Evolutionary conservation across 2,329 filamentous ascomycete genomes (phyloP).

Genomic region (Pezicula carpinea): DNA sequence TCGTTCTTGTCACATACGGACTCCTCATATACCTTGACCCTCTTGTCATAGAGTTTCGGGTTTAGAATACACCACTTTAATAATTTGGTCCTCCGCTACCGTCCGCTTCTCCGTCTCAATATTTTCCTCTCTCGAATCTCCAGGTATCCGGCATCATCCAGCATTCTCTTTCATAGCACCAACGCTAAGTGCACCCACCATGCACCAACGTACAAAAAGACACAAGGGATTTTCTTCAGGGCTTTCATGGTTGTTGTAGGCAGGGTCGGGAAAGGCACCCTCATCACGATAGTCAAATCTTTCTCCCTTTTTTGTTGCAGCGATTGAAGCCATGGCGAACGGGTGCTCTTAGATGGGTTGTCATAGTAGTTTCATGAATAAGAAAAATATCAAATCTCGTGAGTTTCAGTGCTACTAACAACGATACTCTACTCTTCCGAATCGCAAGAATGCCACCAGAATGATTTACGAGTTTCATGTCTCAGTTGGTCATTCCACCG

Average conservation of each 20-base stretch:
- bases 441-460: too few relatives aligned
- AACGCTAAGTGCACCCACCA: background rate
- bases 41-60: slow-evolving; percentile 1
- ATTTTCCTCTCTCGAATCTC: background rate
- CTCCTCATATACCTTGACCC: slow-evolving; percentile 6
- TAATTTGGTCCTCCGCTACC: background rate
- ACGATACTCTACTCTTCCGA: background rate
- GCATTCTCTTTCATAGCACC: background rate
- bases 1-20: slow-evolving; percentile 24
- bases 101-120: background rate
- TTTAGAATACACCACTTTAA: background rate
- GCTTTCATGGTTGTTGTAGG: slow-evolving; percentile 20
- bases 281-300: slow-evolving; percentile 24
- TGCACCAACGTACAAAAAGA: background rate
- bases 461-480: too few relatives aligned
- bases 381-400: slow-evolving; percentile 15
- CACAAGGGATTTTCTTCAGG: background rate
- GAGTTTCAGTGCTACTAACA: background rate
- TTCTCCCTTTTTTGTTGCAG: slow-evolving; percentile 18
- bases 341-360: slow-evolving; percentile 27
- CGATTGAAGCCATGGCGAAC: slow-evolving; percentile 25
- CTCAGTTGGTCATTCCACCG: too few relatives aligned
- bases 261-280: slow-evolving; percentile 11
- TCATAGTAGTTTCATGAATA: slow-evolving; percentile 21
- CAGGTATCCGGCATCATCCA: background rate